Conservation (phyloP, 371 early-diverging fungal species). For the Mortierella sp. region DNA sequence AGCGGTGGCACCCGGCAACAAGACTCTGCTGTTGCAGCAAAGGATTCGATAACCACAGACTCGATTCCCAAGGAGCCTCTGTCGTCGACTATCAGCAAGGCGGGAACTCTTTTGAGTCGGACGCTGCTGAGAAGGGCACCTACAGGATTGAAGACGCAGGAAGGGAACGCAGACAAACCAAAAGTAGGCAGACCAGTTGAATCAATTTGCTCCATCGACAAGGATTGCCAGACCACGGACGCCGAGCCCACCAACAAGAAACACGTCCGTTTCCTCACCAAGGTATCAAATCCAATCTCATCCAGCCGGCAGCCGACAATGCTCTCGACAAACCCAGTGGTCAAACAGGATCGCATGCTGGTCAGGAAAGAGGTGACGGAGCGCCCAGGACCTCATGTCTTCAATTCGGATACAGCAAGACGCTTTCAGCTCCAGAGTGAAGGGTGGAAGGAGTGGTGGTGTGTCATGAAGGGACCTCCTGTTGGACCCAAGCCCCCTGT, state of each 20-base stretch:
- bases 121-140: slow-evolving; percentile 32
- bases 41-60: not conserved
- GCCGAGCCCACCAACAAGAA: slow-evolving; percentile 19
- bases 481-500: slow-evolving; percentile 2
- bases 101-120: slow-evolving; percentile 36
- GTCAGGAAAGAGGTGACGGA: slow-evolving; percentile 51
- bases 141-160: slow-evolving; percentile 30
- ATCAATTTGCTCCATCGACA: slow-evolving; percentile 37
- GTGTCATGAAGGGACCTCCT: slow-evolving; percentile 48
- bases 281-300: slow-evolving; percentile 41
- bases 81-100: slow-evolving; percentile 24
- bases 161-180: slow-evolving; percentile 1
- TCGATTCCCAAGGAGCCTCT: slow-evolving; percentile 19
- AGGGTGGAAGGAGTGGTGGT: slow-evolving; percentile 59
- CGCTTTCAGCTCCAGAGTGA: slow-evolving; percentile 42
- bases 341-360: slow-evolving; percentile 54
- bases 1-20: not conserved
- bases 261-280: slow-evolving; percentile 54
- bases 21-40: not conserved
- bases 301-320: slow-evolving; percentile 35
- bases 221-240: slow-evolving; percentile 23
- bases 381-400: slow-evolving; percentile 51
- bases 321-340: slow-evolving; percentile 22
- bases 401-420: slow-evolving; percentile 46
- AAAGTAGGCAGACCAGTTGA: slow-evolving; percentile 3